A percentile compares a stretch with the other conserved stretches of the same genome.
These are phyloP conservation scores for Letharia lupina DNA, from an alignment of 495 filamentous ascomycete species.

Conservation along the genomic window DNA sequence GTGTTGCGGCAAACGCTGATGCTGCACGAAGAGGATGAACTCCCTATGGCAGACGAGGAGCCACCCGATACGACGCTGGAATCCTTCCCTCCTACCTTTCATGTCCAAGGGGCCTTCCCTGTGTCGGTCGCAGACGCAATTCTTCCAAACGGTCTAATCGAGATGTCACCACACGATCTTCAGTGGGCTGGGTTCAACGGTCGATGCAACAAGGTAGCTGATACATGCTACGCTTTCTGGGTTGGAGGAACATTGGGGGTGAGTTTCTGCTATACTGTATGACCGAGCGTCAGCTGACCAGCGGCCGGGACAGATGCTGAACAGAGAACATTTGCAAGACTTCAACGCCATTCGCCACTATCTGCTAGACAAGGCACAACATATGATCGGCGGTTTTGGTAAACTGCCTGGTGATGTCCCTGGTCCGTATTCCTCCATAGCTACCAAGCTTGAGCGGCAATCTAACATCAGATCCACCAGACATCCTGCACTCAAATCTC, in stretches of 20 bases:
- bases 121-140: neutral
- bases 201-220: slow-evolving; percentile 75
- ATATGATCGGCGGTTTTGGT: slow-evolving; percentile 81
- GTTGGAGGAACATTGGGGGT: slow-evolving; percentile 61
- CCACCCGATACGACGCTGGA: neutral
- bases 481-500: slow-evolving; percentile 85
- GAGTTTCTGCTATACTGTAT: slow-evolving; percentile 22
- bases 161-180: slow-evolving; percentile 33
- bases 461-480: slow-evolving; percentile 29
- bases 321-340: slow-evolving; percentile 52
- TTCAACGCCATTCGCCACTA: slow-evolving; percentile 57
- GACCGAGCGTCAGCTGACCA: slow-evolving; percentile 14
- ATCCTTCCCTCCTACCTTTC: slow-evolving; percentile 7
- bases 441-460: slow-evolving; percentile 9
- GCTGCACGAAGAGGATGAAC: slow-evolving; percentile 43
- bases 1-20: slow-evolving; percentile 60
- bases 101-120: slow-evolving; percentile 11
- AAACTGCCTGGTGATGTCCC: slow-evolving; percentile 74
- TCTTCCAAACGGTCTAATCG: slow-evolving; percentile 1
- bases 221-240: slow-evolving; percentile 97
- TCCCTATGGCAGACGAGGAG: slow-evolving; percentile 20
- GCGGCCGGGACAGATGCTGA: slow-evolving; percentile 50
- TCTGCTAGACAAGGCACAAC: slow-evolving; percentile 81
- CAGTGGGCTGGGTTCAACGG: slow-evolving; percentile 72
- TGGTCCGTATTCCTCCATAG: slow-evolving; percentile 34